Percentiles rank a stretch among this genome's conserved stretches.
These are phyloP conservation scores for Kwoniella bestiolae DNA, from an alignment of 768 basidiomycete species.

Conservation along the genomic window DNA sequence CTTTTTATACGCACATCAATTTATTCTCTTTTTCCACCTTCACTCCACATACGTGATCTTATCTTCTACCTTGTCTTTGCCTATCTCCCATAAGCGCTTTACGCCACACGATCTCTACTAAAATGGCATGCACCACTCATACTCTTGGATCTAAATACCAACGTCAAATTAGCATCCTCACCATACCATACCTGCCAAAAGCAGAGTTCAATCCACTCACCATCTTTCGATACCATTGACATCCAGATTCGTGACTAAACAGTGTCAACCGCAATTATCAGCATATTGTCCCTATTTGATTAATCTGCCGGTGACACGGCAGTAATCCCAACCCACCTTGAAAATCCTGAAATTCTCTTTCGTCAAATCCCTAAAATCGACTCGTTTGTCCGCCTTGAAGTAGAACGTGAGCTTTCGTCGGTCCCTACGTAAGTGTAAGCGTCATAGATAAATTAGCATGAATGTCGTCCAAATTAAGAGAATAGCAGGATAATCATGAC, in stretches of 20 bases:
- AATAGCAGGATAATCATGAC: constrained; percentile 46
- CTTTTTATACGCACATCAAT: neutral
- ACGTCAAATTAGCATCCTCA: too few relatives aligned
- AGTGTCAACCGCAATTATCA: neutral
- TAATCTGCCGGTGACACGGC: too few relatives aligned
- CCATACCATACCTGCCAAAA: too few relatives aligned
- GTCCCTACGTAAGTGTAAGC: constrained; percentile 68
- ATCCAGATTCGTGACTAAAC: constrained; percentile 50
- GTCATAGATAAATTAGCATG: neutral
- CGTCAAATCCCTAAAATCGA: constrained; percentile 90
- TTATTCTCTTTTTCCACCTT: neutral
- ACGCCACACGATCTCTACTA: neutral
- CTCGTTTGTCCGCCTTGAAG: constrained; percentile 92
- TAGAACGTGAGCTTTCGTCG: constrained; percentile 98
- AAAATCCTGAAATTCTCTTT: constrained; percentile 81
- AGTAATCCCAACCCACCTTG: constrained; percentile 24
- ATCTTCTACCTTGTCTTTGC: neutral
- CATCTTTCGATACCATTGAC: constrained; percentile 48
- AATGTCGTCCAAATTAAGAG: neutral
- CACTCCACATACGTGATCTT: neutral
- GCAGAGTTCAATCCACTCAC: constrained; percentile 24
- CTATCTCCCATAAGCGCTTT: neutral
- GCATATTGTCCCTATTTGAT: too few relatives aligned
- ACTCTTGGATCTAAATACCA: constrained; percentile 15
- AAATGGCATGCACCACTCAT: neutral